A percentile compares a stretch with the other conserved stretches of the same genome.
These are phyloP conservation scores for Periconia digitata DNA, from an alignment of 2,329 filamentous ascomycete genomes.

Conservation along the genomic window DNA sequence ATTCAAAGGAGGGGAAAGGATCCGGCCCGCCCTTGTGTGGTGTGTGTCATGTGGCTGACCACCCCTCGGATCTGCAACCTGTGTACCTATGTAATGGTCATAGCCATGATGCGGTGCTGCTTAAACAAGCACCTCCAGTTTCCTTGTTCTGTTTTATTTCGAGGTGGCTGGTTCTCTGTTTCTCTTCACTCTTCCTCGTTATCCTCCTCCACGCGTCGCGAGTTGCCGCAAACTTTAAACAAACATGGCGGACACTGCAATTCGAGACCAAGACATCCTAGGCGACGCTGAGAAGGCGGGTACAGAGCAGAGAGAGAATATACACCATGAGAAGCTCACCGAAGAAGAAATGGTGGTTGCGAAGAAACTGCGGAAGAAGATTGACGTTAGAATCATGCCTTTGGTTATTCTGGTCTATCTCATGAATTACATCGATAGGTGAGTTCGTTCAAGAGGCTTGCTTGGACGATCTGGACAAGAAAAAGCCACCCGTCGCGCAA, in stretches of 20 bases:
- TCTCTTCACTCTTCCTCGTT: too few relatives aligned
- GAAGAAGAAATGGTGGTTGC: conserved; percentile 22
- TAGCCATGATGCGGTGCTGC: too few relatives aligned
- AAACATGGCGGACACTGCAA: conserved; percentile 8
- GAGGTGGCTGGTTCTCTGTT: too few relatives aligned
- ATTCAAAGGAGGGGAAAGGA: background rate
- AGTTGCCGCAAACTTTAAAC: background rate
- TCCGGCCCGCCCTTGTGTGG: background rate
- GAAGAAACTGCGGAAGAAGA: conserved; percentile 16
- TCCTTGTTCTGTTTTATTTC: background rate
- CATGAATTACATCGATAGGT: conserved; percentile 24
- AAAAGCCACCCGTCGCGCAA: background rate
- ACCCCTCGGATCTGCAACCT: background rate
- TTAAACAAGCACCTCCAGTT: too few relatives aligned
- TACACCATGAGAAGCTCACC: conserved; percentile 19
- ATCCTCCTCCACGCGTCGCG: background rate
- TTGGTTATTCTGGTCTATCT: conserved; percentile 22
- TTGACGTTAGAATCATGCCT: conserved; percentile 21
- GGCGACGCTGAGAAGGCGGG: conserved; percentile 16
- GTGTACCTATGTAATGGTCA: too few relatives aligned
- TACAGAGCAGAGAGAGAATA: conserved; percentile 9
- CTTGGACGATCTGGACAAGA: background rate
- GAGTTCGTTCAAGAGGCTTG: too few relatives aligned
- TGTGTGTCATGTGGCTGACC: background rate
- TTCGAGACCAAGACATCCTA: conserved; percentile 10